Evolutionary conservation across 306 rosid species (phyloP).

Genomic region (Prunus padus): DNA sequence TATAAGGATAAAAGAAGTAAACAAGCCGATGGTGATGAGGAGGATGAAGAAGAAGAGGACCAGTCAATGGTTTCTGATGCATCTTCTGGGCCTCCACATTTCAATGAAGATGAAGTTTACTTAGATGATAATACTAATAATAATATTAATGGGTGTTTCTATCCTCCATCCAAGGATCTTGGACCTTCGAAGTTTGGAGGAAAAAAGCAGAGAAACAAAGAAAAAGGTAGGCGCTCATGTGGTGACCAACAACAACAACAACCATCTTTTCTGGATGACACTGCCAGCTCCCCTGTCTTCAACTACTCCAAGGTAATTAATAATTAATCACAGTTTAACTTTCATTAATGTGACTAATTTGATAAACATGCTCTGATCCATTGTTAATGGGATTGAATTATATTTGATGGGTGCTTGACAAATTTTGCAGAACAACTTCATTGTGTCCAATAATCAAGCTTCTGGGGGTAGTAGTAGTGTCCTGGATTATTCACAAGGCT

Average conservation of each 20-base stretch:
- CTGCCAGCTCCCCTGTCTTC: conserved; percentile 79
- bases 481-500: conserved; percentile 73
- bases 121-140: conserved; percentile 32
- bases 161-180: conserved; percentile 38
- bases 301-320: conserved; percentile 58
- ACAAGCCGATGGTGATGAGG: conserved; percentile 17
- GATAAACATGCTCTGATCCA: not conserved
- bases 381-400: not conserved
- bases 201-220: conserved; percentile 49
- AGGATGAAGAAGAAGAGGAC: conserved; percentile 61
- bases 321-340: not conserved
- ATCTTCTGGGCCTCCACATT: conserved; percentile 99
- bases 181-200: conserved; percentile 30
- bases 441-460: conserved; percentile 41
- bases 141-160: conserved; percentile 28
- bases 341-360: not conserved
- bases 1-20: conserved; percentile 18
- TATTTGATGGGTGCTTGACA: conserved; percentile 15
- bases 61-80: conserved; percentile 99
- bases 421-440: conserved; percentile 49
- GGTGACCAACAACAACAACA: conserved; percentile 28
- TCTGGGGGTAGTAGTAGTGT: conserved; percentile 52
- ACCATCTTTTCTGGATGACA: conserved; percentile 69
- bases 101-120: conserved; percentile 44
- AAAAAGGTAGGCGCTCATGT: conserved; percentile 21